Conservation (phyloP, 305 asterid species). For the Plantago rigida region DNA sequence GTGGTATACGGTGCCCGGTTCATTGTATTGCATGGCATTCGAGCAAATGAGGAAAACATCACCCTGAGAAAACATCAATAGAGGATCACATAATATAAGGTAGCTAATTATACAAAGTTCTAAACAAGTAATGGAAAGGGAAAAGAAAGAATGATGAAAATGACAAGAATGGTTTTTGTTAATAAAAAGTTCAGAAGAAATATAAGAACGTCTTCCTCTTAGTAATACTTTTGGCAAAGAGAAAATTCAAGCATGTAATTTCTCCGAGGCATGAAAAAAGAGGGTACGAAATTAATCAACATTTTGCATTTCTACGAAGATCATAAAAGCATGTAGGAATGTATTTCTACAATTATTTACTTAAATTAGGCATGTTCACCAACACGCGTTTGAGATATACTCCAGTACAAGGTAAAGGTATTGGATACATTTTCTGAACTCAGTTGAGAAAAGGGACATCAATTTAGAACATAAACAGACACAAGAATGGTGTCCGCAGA, state of each 20-base stretch:
- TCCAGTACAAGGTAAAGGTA: background rate
- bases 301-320: background rate
- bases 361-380: background rate
- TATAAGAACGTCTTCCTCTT: background rate
- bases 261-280: background rate
- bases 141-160: too few relatives aligned
- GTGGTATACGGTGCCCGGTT: constrained; percentile 74
- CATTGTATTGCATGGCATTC: constrained; percentile 92
- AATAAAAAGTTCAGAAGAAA: background rate
- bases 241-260: background rate
- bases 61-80: constrained; percentile 42
- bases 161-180: too few relatives aligned
- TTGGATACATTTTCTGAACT: too few relatives aligned
- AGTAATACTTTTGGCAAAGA: background rate
- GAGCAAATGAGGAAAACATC: constrained; percentile 79
- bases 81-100: constrained; percentile 4
- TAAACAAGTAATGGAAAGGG: background rate
- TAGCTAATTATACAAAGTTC: background rate
- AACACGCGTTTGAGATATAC: background rate
- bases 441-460: background rate
- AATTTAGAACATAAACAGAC: background rate
- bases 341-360: background rate
- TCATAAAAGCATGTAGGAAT: background rate
- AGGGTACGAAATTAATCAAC: background rate
- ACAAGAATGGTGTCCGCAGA: background rate